Base-by-base conservation (phyloP, 306 rosid genomes). In the Dicorynia guianensis region DNA sequence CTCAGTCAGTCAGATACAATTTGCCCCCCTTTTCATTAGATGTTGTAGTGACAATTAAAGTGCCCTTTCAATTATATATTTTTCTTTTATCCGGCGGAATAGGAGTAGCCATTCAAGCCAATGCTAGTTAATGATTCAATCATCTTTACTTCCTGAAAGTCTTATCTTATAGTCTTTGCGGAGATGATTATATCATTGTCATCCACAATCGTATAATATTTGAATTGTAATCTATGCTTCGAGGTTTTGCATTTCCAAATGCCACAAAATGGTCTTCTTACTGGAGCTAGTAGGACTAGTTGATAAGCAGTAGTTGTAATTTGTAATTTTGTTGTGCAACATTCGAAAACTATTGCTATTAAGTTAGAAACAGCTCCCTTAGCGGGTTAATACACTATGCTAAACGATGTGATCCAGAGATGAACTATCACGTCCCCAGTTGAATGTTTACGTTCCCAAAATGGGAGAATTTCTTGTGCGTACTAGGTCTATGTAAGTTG, bases 1-100 rank as follows among this genome's bases (percentile, higher is more conserved):
- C 74, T 83, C 19, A 80, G 38, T 44, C 79, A 93, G 72, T 85
- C 80, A 9, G 88, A 85, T 63, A 67, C 38, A 62, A 48, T 40
- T 60, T 78, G 75, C 47, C 39, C 64, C 30, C 47, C 46, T 42
- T 48, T 19, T 49, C 33, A 49, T 34, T 64, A 55, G 62, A 68
- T 62, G 55, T 66, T 72, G 33, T 80, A 72, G 62, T 63, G 75
- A 68, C 67, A 56, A 72, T 77, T 30, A 33, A 47, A 61, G 6
- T 42, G 30, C 71, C 63, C 67, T 38, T 52, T 19, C 11, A 54
- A 67, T 72, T 62, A 61, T 62, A 46, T 71, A 67, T 35, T 19
- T 43, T 39, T 74, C 34, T 75, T 30, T 52, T 44, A 70, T 76
- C 71, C 54, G 80, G 80, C 74, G 5, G 33, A 15, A 15, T 19